Evolutionary conservation across 2,329 filamentous ascomycete genomes (phyloP).

Genomic region (Epichloe bromicola): DNA sequence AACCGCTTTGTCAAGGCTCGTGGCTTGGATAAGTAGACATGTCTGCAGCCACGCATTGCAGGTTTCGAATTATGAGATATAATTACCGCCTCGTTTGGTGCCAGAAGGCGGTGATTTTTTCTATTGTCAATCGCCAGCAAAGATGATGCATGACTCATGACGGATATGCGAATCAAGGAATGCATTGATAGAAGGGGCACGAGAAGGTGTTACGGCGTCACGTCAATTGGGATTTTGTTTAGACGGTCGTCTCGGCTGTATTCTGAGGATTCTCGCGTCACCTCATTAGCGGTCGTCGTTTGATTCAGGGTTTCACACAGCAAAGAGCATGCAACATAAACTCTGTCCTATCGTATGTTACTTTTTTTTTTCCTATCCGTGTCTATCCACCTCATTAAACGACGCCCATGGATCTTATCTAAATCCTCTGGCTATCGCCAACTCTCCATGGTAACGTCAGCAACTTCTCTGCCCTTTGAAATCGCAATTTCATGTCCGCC

Average conservation of each 20-base stretch:
- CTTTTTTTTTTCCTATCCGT: too few species aligned
- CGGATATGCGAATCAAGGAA: not conserved
- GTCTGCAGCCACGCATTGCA: not conserved
- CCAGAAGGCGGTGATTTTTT: not conserved
- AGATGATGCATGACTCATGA: not conserved
- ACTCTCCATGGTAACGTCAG: constrained; percentile 23
- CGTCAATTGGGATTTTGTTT: not conserved
- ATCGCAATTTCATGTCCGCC: constrained; percentile 62
- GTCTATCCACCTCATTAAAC: too few species aligned
- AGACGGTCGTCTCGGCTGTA: not conserved
- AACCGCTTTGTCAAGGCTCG: constrained; percentile 46
- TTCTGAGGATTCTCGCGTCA: not conserved
- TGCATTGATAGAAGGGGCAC: not conserved
- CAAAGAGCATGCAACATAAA: too few species aligned
- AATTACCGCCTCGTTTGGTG: too few species aligned
- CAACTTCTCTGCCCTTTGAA: constrained; percentile 44
- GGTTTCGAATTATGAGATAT: not conserved
- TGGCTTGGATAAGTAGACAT: constrained; percentile 35
- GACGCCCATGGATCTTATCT: not conserved
- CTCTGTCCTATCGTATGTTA: too few species aligned
- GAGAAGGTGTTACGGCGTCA: not conserved
- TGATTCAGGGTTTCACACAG: too few species aligned
- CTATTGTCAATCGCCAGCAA: not conserved
- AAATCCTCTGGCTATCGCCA: constrained; percentile 13
- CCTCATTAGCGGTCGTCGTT: too few species aligned